Evolutionary conservation across 2,329 filamentous ascomycete genomes (phyloP).

Genomic region (Phyllosticta capitalensis): DNA sequence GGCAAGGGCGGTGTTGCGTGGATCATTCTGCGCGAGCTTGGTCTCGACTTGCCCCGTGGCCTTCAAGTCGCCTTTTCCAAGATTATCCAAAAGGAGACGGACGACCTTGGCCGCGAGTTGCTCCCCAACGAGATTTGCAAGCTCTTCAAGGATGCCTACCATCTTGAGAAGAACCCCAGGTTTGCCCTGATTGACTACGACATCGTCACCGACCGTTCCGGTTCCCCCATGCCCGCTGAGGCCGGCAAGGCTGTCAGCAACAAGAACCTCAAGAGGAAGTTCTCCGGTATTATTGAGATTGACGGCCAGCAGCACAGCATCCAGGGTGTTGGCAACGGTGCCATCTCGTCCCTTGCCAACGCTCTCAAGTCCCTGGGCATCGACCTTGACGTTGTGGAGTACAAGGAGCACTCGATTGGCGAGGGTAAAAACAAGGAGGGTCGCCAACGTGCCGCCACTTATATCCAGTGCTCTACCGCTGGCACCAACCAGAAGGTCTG

Average conservation of each 20-base stretch:
- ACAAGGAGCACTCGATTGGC: slow-evolving; percentile 93
- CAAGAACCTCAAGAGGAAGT: slow-evolving; percentile 68
- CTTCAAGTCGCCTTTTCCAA: slow-evolving; percentile 86
- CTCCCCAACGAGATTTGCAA: slow-evolving; percentile 72
- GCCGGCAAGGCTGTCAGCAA: slow-evolving; percentile 66
- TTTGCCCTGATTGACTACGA: slow-evolving; percentile 87
- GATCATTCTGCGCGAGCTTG: slow-evolving; percentile 81
- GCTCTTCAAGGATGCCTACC: slow-evolving; percentile 85
- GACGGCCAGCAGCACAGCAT: slow-evolving; percentile 73
- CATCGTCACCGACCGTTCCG: slow-evolving; percentile 74
- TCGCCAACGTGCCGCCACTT: slow-evolving; percentile 86
- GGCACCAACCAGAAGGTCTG: slow-evolving; percentile 65
- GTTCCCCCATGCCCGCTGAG: slow-evolving; percentile 59
- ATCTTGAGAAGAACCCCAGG: slow-evolving; percentile 70
- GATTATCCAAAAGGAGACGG: slow-evolving; percentile 74
- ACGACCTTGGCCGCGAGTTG: slow-evolving; percentile 74
- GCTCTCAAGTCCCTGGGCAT: slow-evolving; percentile 72
- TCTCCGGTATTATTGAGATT: slow-evolving; percentile 75
- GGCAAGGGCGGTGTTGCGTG: slow-evolving; percentile 92
- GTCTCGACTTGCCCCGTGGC: slow-evolving; percentile 85
- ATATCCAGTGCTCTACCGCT: slow-evolving; percentile 74
- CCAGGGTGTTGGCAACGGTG: slow-evolving; percentile 75
- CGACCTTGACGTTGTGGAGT: slow-evolving; percentile 82
- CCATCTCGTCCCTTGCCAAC: slow-evolving; percentile 78
- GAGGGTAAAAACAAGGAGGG: slow-evolving; percentile 72